Evolutionary conservation across 148 eudicot species (phyloP).

Genomic region (Rhododendron griersonianum): DNA sequence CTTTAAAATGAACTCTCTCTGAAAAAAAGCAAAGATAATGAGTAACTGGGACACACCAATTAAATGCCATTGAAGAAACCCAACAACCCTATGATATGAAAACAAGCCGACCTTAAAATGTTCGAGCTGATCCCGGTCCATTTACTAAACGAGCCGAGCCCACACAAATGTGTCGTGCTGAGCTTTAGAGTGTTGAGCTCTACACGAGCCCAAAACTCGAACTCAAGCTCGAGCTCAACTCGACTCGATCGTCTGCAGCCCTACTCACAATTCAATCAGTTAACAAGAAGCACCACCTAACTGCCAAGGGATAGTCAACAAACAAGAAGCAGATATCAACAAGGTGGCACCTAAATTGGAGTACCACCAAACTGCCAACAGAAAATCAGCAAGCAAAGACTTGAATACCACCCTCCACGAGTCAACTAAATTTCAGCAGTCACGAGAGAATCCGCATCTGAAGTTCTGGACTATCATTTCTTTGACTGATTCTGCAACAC

Average conservation of each 20-base stretch:
- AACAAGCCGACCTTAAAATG: no score
- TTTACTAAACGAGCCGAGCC: no score
- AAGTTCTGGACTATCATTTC: neutral
- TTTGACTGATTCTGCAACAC: neutral
- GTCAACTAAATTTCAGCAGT: neutral
- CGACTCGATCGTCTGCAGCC: neutral
- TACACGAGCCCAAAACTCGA: neutral
- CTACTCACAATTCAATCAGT: neutral
- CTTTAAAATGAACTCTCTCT: no score
- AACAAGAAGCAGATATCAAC: neutral
- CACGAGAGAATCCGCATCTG: neutral
- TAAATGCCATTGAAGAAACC: no score
- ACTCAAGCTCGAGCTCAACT: neutral
- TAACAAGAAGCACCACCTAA: neutral
- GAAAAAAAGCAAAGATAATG: no score
- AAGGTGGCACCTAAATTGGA: neutral
- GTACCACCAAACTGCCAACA: neutral
- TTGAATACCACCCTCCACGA: neutral
- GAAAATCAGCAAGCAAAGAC: neutral
- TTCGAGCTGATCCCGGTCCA: no score
- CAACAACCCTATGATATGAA: no score
- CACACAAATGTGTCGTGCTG: no score
- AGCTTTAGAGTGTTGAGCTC: neutral
- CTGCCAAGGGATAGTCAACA: neutral
- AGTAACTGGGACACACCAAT: no score